Conservation (phyloP, 164 flowering plant species). For the Liquidambar formosana region DNA sequence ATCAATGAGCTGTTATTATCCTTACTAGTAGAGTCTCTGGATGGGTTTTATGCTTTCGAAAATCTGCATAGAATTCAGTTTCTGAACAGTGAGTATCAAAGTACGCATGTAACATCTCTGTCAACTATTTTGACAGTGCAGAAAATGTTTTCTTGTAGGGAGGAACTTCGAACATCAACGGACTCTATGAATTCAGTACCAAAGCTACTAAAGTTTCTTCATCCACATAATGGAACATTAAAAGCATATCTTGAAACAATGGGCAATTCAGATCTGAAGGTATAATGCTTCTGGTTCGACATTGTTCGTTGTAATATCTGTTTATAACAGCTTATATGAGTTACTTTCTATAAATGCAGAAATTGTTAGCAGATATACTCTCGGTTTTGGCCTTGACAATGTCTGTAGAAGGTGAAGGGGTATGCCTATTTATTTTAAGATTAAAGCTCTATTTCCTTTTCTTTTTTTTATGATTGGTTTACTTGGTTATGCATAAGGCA, state of each 20-base stretch:
- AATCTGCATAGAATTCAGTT: not conserved
- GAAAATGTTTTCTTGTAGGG: conserved; percentile 41
- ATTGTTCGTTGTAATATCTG: not conserved
- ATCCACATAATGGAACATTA: conserved; percentile 88
- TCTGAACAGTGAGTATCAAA: not conserved
- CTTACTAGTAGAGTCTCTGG: not conserved
- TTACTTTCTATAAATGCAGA: conserved; percentile 50
- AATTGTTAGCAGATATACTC: conserved; percentile 86
- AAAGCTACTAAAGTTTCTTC: conserved; percentile 94
- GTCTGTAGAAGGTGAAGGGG: conserved; percentile 98
- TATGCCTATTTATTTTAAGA: conserved; percentile 28
- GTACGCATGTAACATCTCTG: not conserved
- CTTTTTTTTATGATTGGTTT: not conserved
- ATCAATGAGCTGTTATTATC: not conserved
- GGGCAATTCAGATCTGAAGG: conserved; percentile 80
- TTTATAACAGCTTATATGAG: not conserved
- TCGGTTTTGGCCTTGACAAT: conserved; percentile 96
- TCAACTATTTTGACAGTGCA: not conserved
- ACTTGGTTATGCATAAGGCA: not conserved
- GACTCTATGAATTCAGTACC: conserved; percentile 99
- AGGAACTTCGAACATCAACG: conserved; percentile 90
- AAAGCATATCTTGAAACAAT: conserved; percentile 77
- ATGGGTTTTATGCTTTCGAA: not conserved
- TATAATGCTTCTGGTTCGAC: conserved; percentile 10
- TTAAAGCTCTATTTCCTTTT: not conserved